A percentile compares a stretch with the other conserved stretches of the same genome.
phyloP scores from a whole-genome alignment of 2,329 filamentous ascomycete species.

The Epicoccum sorghinum region DNA sequence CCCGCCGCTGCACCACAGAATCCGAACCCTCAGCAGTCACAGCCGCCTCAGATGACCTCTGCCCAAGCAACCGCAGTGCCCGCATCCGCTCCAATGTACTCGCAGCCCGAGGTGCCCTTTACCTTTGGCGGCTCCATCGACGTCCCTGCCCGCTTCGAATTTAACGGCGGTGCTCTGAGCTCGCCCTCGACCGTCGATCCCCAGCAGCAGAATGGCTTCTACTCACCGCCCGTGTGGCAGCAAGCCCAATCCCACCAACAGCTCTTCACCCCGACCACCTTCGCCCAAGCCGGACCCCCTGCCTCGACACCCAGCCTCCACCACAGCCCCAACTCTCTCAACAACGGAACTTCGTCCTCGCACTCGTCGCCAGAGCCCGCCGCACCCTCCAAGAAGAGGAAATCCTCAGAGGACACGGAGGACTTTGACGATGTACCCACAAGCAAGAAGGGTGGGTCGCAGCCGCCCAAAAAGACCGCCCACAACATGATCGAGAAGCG shows the following conservation, averaged over 20 bases:
- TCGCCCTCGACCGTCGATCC: slow-evolving; percentile 38
- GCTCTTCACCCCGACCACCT: slow-evolving; percentile 33
- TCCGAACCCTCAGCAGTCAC: slow-evolving; percentile 34
- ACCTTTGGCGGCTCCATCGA: slow-evolving; percentile 43
- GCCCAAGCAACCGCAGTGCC: slow-evolving; percentile 36
- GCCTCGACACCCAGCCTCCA: slow-evolving; percentile 45
- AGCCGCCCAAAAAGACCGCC: slow-evolving; percentile 81
- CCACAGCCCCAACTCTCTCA: slow-evolving; percentile 45
- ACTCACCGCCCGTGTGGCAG: slow-evolving; percentile 42
- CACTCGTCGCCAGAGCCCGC: slow-evolving; percentile 68
- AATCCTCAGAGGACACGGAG: slow-evolving; percentile 58
- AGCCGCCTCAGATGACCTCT: slow-evolving; percentile 34
- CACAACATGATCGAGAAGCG: slow-evolving; percentile 99
- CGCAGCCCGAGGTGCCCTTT: slow-evolving; percentile 34
- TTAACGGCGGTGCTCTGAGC: slow-evolving; percentile 37
- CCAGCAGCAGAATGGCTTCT: slow-evolving; percentile 34
- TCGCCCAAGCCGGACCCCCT: slow-evolving; percentile 32
- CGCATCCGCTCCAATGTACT: slow-evolving; percentile 28
- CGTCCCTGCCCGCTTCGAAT: slow-evolving; percentile 43
- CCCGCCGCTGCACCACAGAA: slow-evolving; percentile 46
- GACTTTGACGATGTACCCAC: slow-evolving; percentile 63
- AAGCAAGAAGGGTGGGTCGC: slow-evolving; percentile 60
- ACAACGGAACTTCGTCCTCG: slow-evolving; percentile 53
- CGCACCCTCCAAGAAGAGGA: slow-evolving; percentile 44
- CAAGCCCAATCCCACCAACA: slow-evolving; percentile 26